Evolutionary conservation across 768 basidiomycete genomes (phyloP).

Genomic region (Naematelia aurantialba): DNA sequence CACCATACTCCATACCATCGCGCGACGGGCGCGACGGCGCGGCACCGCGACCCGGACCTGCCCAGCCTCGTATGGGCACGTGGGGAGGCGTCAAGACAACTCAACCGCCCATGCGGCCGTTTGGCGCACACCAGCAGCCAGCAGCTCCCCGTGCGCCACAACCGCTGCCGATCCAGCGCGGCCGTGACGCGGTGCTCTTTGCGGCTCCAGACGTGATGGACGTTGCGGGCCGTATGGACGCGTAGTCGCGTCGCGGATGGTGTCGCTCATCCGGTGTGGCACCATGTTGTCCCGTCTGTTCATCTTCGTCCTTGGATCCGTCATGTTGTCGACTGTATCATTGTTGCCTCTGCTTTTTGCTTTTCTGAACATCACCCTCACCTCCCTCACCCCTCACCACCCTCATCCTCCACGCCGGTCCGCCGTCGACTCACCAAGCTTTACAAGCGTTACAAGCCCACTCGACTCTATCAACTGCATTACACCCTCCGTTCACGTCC

Average conservation of each 20-base stretch:
- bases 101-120: not conserved
- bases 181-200: slow-evolving; percentile 40
- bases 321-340: no score
- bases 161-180: slow-evolving; percentile 28
- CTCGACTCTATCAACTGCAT: no score
- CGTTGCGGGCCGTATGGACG: not conserved
- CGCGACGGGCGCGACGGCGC: not conserved
- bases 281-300: not conserved
- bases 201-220: slow-evolving; percentile 22
- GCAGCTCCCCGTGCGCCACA: slow-evolving; percentile 14
- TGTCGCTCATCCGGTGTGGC: not conserved
- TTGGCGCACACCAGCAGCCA: not conserved
- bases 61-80: slow-evolving; percentile 12
- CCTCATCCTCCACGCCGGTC: no score
- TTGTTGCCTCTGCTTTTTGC: no score
- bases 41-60: slow-evolving; percentile 10
- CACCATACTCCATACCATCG: slow-evolving; percentile 9
- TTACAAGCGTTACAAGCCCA: no score
- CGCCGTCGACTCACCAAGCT: no score
- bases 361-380: no score
- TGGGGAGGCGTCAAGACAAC: slow-evolving; percentile 14
- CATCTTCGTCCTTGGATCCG: not conserved
- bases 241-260: no score
- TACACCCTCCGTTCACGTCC: no score
- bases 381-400: no score